Percentiles rank a stretch among this genome's conserved stretches.
These are phyloP conservation scores for Oemleria cerasiformis DNA, from an alignment of 306 rosid genomes.

Conservation along the genomic window DNA sequence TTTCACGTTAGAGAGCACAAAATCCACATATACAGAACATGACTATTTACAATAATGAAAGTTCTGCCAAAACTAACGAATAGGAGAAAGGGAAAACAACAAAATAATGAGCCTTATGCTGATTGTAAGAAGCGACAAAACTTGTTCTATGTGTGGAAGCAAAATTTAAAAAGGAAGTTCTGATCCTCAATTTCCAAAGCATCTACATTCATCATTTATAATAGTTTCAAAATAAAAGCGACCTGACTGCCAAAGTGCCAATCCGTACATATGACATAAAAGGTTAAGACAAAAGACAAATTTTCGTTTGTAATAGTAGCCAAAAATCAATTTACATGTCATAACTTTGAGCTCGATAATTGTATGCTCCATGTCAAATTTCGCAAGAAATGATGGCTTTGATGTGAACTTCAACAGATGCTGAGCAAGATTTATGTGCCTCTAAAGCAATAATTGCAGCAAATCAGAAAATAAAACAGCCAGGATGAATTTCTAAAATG, in stretches of 20 bases:
- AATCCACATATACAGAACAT: not conserved
- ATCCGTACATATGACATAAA: too few relatives aligned
- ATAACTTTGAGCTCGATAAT: conserved; percentile 83
- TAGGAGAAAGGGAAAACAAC: not conserved
- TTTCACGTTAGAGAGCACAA: not conserved
- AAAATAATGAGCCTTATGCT: not conserved
- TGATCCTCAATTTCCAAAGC: conserved; percentile 25
- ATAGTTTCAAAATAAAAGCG: too few relatives aligned
- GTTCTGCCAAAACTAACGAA: not conserved
- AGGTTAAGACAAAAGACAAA: too few relatives aligned
- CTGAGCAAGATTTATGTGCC: conserved; percentile 98
- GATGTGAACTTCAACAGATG: conserved; percentile 84
- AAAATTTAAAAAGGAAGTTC: not conserved
- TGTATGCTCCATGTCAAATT: conserved; percentile 98
- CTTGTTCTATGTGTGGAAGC: conserved; percentile 4
- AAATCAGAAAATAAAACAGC: conserved; percentile 25
- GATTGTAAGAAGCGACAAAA: not conserved
- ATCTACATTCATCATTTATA: conserved; percentile 49
- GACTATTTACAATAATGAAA: not conserved
- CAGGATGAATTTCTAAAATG: conserved; percentile 11
- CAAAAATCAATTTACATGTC: conserved; percentile 67
- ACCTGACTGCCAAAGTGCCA: too few relatives aligned
- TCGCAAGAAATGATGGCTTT: conserved; percentile 88
- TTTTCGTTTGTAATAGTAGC: too few relatives aligned
- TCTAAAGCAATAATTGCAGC: conserved; percentile 48